These are phyloP conservation scores for Cyathus striatus DNA, from an alignment of 768 basidiomycete species.

Conservation along the genomic window DNA sequence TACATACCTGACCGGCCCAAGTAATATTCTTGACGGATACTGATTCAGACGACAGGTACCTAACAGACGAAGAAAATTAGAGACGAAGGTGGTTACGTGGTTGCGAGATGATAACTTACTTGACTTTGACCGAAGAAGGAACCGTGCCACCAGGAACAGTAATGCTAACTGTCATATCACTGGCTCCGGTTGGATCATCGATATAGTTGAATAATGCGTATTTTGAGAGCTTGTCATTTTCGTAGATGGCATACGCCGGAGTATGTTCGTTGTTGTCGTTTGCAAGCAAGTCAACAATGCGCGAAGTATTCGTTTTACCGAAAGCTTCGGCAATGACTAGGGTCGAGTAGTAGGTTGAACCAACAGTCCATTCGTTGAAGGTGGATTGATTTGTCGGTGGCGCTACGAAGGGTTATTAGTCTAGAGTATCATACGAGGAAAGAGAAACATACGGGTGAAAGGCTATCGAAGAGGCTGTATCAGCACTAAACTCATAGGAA, in stretches of 20 bases:
- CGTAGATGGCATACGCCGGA: conserved; percentile 71
- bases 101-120: conserved; percentile 27
- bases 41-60: conserved; percentile 46
- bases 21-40: conserved; percentile 55
- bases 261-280: conserved; percentile 49
- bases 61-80: no score
- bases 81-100: neutral
- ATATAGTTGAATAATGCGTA: conserved; percentile 73
- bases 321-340: conserved; percentile 67
- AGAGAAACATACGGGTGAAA: neutral
- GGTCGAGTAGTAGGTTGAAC: conserved; percentile 71
- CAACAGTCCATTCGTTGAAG: conserved; percentile 70
- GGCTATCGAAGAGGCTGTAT: no score
- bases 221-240: conserved; percentile 54
- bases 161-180: conserved; percentile 48
- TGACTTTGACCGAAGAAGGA: conserved; percentile 49
- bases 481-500: conserved; percentile 29
- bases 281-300: conserved; percentile 58
- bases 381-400: conserved; percentile 54
- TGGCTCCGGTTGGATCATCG: conserved; percentile 52
- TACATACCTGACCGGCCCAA: conserved; percentile 52
- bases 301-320: conserved; percentile 54
- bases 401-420: no score
- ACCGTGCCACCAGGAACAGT: conserved; percentile 29
- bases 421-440: conserved; percentile 5